Conservation (phyloP, 768 basidiomycete species). For the Gloeophyllum trabeum region DNA sequence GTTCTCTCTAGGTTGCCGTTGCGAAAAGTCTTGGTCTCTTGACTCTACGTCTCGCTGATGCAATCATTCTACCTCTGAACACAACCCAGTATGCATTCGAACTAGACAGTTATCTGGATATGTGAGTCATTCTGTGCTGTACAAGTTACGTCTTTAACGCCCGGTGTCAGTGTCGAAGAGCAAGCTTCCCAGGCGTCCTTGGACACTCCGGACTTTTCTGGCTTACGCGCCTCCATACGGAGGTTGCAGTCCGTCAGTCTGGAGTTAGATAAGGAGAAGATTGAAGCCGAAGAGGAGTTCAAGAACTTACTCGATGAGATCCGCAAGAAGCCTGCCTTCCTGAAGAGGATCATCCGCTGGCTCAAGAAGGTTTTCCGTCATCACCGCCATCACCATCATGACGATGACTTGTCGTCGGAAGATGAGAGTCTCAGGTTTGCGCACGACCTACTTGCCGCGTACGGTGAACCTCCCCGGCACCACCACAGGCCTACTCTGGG, state of each 20-base stretch:
- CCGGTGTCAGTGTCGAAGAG: constrained; percentile 9
- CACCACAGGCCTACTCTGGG: too few species aligned
- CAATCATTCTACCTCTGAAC: constrained; percentile 51
- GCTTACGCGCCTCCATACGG: constrained; percentile 13
- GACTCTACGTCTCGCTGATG: constrained; percentile 39
- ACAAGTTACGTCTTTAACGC: background rate
- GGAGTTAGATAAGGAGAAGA: constrained; percentile 16
- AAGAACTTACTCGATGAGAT: constrained; percentile 10
- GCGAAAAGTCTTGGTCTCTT: constrained; percentile 46
- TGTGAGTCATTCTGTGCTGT: constrained; percentile 19
- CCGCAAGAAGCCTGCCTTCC: background rate
- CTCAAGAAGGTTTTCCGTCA: background rate
- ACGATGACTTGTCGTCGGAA: background rate
- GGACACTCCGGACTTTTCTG: constrained; percentile 10
- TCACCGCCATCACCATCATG: too few species aligned
- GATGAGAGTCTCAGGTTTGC: too few species aligned
- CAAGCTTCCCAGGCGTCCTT: constrained; percentile 7
- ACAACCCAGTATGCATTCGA: constrained; percentile 56
- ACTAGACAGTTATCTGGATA: constrained; percentile 38
- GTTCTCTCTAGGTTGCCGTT: constrained; percentile 32
- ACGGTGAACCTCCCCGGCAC: too few species aligned
- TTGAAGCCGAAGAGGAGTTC: constrained; percentile 14
- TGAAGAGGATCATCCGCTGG: background rate
- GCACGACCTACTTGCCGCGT: background rate
- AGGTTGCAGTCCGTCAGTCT: constrained; percentile 11